A percentile compares a stretch with the other conserved stretches of the same genome.
Conservation (phyloP, 441 rosid genomes). For the Macaranga tanarius region DNA sequence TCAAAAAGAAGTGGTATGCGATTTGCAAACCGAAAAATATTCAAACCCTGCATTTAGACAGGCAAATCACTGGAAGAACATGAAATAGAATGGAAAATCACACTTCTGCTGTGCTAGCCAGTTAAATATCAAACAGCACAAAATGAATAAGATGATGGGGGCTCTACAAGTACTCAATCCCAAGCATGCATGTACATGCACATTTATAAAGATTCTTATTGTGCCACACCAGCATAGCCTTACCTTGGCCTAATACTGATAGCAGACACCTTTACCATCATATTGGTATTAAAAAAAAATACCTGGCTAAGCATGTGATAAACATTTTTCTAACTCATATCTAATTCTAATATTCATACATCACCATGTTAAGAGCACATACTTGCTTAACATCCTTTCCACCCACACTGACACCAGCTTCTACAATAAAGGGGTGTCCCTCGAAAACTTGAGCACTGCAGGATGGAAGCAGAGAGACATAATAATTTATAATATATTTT, state of each 20-base stretch:
- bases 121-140: not conserved
- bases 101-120: not conserved
- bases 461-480: constrained; percentile 26
- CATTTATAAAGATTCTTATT: not conserved
- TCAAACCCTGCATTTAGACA: constrained; percentile 62
- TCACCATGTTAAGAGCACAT: constrained; percentile 25
- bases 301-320: not conserved
- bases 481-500: constrained; percentile 7
- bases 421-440: constrained; percentile 97
- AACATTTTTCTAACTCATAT: not conserved
- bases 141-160: not conserved
- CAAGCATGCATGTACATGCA: not conserved
- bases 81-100: not conserved
- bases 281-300: not conserved
- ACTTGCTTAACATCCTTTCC: constrained; percentile 96
- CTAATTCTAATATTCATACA: not conserved
- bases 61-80: constrained; percentile 6
- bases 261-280: not conserved
- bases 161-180: not conserved
- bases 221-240: not conserved
- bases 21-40: constrained; percentile 92
- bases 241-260: not conserved
- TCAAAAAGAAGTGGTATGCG: constrained; percentile 97
- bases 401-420: constrained; percentile 97
- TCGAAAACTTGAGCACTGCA: constrained; percentile 98